Conservation (phyloP, 192 early-diverging fungal genomes). For the Linnemannia schmuckeri region DNA sequence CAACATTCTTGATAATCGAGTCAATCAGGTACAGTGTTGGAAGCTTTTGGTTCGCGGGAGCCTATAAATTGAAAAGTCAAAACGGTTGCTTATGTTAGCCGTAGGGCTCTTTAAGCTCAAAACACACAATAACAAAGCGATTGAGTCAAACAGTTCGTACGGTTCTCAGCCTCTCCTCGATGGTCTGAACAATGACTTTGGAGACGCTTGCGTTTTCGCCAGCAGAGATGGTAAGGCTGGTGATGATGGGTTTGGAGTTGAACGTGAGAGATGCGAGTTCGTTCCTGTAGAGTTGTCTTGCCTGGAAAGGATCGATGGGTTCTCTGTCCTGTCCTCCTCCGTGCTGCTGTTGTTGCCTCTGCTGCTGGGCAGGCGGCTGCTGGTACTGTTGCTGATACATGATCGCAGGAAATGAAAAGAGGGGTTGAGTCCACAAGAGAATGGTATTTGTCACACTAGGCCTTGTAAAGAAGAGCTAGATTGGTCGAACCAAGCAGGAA, state of each 20-base stretch:
- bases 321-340: conserved; percentile 24
- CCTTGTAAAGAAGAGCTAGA: neutral
- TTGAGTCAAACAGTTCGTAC: conserved; percentile 51
- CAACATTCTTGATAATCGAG: conserved; percentile 96
- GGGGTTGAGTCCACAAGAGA: neutral
- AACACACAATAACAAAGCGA: neutral
- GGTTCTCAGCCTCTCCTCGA: conserved; percentile 68
- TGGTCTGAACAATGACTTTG: conserved; percentile 81
- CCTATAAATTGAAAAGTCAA: conserved; percentile 61
- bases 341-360: conserved; percentile 11
- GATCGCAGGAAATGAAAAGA: neutral
- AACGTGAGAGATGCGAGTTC: conserved; percentile 87
- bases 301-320: conserved; percentile 12
- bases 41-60: conserved; percentile 80
- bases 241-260: conserved; percentile 95
- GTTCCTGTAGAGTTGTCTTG: conserved; percentile 72
- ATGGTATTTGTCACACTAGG: neutral
- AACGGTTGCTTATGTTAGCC: neutral
- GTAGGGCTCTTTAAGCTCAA: neutral
- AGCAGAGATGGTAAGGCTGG: conserved; percentile 87
- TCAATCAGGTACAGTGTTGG: conserved; percentile 93
- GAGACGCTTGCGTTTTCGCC: conserved; percentile 77
- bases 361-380: conserved; percentile 23
- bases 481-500: no score
- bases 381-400: conserved; percentile 40